Conservation (phyloP, 2,329 filamentous ascomycete genomes). For the Colletotrichum plurivorum region DNA sequence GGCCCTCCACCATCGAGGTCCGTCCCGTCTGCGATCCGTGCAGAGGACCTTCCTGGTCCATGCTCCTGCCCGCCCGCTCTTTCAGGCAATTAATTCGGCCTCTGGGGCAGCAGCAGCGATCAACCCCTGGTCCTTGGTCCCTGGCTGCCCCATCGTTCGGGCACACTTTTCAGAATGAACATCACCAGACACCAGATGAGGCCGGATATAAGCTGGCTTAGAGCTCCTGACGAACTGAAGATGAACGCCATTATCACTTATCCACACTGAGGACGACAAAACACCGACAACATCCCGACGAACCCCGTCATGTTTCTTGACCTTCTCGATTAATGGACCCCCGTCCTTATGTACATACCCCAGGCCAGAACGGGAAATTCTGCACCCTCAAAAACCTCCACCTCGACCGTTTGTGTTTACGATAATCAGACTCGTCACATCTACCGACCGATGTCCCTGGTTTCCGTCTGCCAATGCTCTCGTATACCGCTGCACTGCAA, state of each 20-base stretch:
- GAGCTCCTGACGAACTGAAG: constrained; percentile 16
- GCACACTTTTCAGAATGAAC: no score
- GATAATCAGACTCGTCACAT: constrained; percentile 9
- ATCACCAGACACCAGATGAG: background rate
- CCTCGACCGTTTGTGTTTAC: no score
- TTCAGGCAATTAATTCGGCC: constrained; percentile 27
- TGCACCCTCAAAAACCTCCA: no score
- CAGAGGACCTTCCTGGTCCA: background rate
- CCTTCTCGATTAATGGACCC: no score
- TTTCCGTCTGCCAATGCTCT: background rate
- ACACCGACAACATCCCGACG: constrained; percentile 18
- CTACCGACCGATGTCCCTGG: background rate
- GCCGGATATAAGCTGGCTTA: background rate
- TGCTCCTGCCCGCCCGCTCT: background rate
- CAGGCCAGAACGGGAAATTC: no score
- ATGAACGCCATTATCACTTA: constrained; percentile 1
- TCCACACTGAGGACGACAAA: constrained; percentile 7
- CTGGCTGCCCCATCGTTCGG: background rate
- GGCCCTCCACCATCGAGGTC: constrained; percentile 15
- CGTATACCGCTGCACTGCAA: constrained; percentile 31
- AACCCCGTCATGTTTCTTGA: background rate
- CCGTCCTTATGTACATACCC: no score
- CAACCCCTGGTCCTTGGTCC: background rate
- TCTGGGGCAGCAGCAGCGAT: background rate
- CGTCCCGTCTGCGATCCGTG: constrained; percentile 21